Evolutionary conservation across 352 stramenopile species (phyloP).

Genomic region (Phytophthora meadii): DNA sequence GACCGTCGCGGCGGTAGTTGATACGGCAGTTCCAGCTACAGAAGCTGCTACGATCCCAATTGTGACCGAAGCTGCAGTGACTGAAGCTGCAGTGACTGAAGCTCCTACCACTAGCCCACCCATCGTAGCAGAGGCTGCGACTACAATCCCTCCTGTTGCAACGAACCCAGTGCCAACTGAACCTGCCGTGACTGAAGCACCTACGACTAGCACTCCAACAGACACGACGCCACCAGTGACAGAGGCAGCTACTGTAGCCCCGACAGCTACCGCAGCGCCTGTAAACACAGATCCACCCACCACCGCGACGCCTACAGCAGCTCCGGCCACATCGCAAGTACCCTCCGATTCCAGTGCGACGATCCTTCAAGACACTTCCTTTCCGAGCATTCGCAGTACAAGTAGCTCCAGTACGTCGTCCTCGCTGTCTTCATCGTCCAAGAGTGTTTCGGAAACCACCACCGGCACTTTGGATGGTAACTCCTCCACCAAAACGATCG

Average conservation of each 20-base stretch:
- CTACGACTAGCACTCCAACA: neutral
- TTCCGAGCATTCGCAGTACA: neutral
- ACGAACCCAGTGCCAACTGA: slow-evolving; percentile 15
- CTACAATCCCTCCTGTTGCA: slow-evolving; percentile 9
- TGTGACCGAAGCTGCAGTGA: slow-evolving; percentile 5
- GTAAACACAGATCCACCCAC: slow-evolving; percentile 7
- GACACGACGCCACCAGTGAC: slow-evolving; percentile 5
- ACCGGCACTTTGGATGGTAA: slow-evolving; percentile 16
- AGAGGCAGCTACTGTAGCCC: slow-evolving; percentile 1
- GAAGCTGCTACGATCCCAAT: slow-evolving; percentile 6
- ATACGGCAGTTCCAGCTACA: neutral
- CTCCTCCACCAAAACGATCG: slow-evolving; percentile 24
- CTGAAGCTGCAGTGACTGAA: slow-evolving; percentile 6
- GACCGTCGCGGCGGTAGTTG: neutral
- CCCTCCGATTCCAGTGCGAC: slow-evolving; percentile 11
- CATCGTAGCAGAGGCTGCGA: neutral
- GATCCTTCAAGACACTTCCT: no score
- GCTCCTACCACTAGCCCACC: neutral
- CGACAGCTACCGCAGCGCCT: neutral
- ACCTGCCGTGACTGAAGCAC: slow-evolving; percentile 12
- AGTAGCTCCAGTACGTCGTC: slow-evolving; percentile 16
- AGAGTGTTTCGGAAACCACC: slow-evolving; percentile 4
- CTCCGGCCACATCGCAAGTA: slow-evolving; percentile 4
- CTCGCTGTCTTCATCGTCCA: slow-evolving; percentile 24
- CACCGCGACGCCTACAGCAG: slow-evolving; percentile 7